Base-by-base conservation (phyloP, 2,329 filamentous ascomycete genomes). In the Colletotrichum scovillei region DNA sequence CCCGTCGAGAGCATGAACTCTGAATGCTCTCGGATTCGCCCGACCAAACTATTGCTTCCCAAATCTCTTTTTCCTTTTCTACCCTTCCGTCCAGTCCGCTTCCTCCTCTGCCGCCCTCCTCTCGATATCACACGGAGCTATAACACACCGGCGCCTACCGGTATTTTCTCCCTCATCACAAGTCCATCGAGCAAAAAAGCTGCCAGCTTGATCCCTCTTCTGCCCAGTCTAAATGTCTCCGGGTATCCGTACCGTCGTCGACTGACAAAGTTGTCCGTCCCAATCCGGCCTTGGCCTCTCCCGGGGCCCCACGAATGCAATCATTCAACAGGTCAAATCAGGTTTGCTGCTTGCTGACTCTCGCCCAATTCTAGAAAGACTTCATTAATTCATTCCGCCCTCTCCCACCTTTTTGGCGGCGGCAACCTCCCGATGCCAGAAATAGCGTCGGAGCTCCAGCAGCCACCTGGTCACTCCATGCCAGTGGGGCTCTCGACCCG, bases 381-480 rank as follows among this genome's bases (percentile, higher is more conserved):
- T 59, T 19, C n/a, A 52, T 42, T 66, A 38, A 58, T 49, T 32
- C 60, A 46, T 70, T 35, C 52, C 26, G 24, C 24, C 28, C 46
- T 65, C 57, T 69, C 28, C 69, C 49, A 72, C 63, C 26, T 16
- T 38, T 65, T 55, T 22, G 53, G 55, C 67, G 60, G 58, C 67
- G 70, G 67, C 60, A 65, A 46, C 67, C 28, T 66, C 35, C 62
- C 71, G 67, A 65, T 56, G 60, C 71, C 60, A 70, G 60, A 73
- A 71, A 73, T 73, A 73, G 67, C 60, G 59, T 71, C 55, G 24
- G 42, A 28, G 24, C 64, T 67, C 64, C 35, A 38, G 52, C 30
- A 42, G 35, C 38, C 38, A 42, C 38, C 38, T 42, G 38, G 38
- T 42, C 63, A 26, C 42, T 63, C 65, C 38, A 58, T 38, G 53